Evolutionary conservation across 805 yeast genomes (phyloP).

Genomic region (Candida cerambycidarum): DNA sequence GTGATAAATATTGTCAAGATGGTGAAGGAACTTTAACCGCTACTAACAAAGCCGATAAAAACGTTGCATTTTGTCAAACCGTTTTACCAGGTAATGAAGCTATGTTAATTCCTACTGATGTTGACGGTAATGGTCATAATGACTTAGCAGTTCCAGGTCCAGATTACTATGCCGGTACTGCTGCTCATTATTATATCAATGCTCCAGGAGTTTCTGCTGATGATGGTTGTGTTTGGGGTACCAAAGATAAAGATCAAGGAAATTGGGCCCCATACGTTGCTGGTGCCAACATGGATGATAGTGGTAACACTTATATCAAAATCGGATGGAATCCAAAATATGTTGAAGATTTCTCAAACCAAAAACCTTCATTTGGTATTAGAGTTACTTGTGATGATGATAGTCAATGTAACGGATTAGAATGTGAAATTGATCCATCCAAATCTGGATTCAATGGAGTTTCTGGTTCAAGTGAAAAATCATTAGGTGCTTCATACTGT

Average conservation of each 20-base stretch:
- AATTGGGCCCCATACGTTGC: slow-evolving; percentile 96
- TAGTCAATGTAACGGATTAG: slow-evolving; percentile 66
- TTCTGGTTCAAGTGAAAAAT: slow-evolving; percentile 35
- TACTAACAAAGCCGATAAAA: slow-evolving; percentile 52
- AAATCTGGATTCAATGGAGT: slow-evolving; percentile 58
- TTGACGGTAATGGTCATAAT: slow-evolving; percentile 47
- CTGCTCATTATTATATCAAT: slow-evolving; percentile 83
- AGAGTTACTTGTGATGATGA: slow-evolving; percentile 71
- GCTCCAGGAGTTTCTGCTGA: slow-evolving; percentile 75
- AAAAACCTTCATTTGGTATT: slow-evolving; percentile 67
- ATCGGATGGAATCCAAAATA: slow-evolving; percentile 92
- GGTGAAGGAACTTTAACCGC: slow-evolving; percentile 76
- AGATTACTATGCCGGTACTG: slow-evolving; percentile 80
- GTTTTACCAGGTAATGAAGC: slow-evolving; percentile 94
- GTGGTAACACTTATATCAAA: slow-evolving; percentile 73
- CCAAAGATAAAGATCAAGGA: slow-evolving; percentile 64
- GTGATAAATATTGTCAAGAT: slow-evolving; percentile 64
- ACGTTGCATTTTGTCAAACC: slow-evolving; percentile 88
- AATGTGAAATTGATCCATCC: slow-evolving; percentile 82
- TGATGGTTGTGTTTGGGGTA: slow-evolving; percentile 87
- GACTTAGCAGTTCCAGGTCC: slow-evolving; percentile 82
- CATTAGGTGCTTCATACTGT: slow-evolving; percentile 71
- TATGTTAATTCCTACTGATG: slow-evolving; percentile 83
- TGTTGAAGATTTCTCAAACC: slow-evolving; percentile 58
- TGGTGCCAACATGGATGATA: slow-evolving; percentile 78